Conservation (phyloP, 768 basidiomycete genomes). For the Coprinopsis strossmayeri region DNA sequence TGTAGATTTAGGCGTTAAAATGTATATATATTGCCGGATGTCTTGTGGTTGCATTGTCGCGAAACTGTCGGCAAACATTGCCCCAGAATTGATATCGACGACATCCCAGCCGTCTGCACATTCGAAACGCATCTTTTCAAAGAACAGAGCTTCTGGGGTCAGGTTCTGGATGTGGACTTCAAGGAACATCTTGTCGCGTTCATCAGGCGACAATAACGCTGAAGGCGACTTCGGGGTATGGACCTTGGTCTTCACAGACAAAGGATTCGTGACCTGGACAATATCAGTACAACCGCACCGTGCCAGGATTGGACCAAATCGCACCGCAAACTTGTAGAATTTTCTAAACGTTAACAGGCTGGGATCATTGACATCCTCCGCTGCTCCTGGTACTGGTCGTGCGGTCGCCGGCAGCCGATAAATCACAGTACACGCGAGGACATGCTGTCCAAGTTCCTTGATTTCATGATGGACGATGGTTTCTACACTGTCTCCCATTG, state of each 20-base stretch:
- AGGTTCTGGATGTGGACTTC: constrained; percentile 92
- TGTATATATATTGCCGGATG: constrained; percentile 82
- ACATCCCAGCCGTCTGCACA: constrained; percentile 61
- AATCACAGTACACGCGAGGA: constrained; percentile 76
- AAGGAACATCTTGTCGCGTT: constrained; percentile 81
- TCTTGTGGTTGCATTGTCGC: constrained; percentile 81
- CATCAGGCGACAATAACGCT: constrained; percentile 51
- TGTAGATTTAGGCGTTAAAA: constrained; percentile 49
- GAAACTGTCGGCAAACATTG: constrained; percentile 54
- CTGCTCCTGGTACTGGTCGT: constrained; percentile 41
- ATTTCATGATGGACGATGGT: constrained; percentile 78
- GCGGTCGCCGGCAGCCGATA: constrained; percentile 67
- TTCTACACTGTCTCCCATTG: constrained; percentile 56
- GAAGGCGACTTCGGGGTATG: constrained; percentile 71
- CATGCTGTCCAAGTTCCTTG: constrained; percentile 90
- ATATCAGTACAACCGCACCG: too few species aligned
- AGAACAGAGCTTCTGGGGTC: constrained; percentile 68
- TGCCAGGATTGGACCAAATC: too few species aligned
- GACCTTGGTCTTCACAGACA: constrained; percentile 94
- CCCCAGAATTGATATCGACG: constrained; percentile 44
- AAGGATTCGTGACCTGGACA: constrained; percentile 83
- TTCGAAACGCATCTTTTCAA: constrained; percentile 78
- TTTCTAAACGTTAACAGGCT: constrained; percentile 70
- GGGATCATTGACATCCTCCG: constrained; percentile 47
- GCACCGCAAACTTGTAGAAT: constrained; percentile 89